A percentile compares a stretch with the other conserved stretches of the same genome.
phyloP scores from a whole-genome alignment of 306 rosid genomes.

The Trifolium subterraneum region DNA sequence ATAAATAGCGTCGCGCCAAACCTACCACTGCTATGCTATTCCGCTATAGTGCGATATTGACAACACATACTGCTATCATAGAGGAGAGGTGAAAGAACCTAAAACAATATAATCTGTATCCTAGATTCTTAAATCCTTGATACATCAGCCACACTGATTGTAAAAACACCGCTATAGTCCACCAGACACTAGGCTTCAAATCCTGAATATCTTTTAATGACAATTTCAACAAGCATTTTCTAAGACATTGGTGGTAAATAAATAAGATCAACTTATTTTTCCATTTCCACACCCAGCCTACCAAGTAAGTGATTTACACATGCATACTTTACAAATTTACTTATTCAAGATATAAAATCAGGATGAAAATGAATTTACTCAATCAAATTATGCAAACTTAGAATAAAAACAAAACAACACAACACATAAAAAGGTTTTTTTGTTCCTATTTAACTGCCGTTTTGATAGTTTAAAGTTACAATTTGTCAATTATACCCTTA shows the following conservation, averaged over 20 bases:
- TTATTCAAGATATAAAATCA: slow-evolving; percentile 13
- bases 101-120: not conserved
- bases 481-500: no score
- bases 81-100: no score
- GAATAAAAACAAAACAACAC: not conserved
- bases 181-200: slow-evolving; percentile 25
- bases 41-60: no score
- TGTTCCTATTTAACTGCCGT: no score
- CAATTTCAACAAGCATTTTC: slow-evolving; percentile 13
- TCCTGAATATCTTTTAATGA: slow-evolving; percentile 18
- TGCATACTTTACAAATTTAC: slow-evolving; percentile 25
- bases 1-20: no score
- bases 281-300: slow-evolving; percentile 17
- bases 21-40: no score
- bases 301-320: slow-evolving; percentile 15
- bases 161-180: slow-evolving; percentile 1
- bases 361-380: slow-evolving; percentile 17
- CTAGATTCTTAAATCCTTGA: not conserved
- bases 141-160: slow-evolving; percentile 6
- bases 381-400: slow-evolving; percentile 15
- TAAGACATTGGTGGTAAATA: not conserved
- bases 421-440: not conserved
- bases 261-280: not conserved
- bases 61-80: not conserved
- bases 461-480: no score